phyloP scores from a whole-genome alignment of 208 protist species.

The Phytomonas francai region DNA sequence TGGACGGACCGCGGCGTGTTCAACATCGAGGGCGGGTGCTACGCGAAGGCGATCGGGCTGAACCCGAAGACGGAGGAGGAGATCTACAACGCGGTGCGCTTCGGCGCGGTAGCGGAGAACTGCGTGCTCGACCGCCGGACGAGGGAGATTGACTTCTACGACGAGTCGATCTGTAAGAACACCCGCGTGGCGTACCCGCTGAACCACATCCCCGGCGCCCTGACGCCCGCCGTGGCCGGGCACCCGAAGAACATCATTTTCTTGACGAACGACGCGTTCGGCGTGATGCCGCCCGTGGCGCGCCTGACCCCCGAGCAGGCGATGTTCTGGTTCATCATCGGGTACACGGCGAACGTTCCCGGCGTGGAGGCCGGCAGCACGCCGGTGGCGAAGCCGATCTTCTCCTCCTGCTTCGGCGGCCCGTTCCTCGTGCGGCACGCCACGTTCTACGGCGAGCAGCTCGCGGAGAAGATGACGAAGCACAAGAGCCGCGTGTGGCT shows the following conservation, averaged over 20 bases:
- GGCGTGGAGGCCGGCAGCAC: conserved; percentile 92
- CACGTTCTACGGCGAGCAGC: conserved; percentile 93
- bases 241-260: conserved; percentile 95
- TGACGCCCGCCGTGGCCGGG: conserved; percentile 57
- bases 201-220: conserved; percentile 90
- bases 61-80: conserved; percentile 87
- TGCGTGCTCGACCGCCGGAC: conserved; percentile 53
- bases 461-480: conserved; percentile 89
- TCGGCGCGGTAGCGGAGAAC: conserved; percentile 88
- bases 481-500: conserved; percentile 87
- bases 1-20: conserved; percentile 88
- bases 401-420: conserved; percentile 94
- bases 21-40: conserved; percentile 92
- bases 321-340: conserved; percentile 94
- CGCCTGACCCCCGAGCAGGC: conserved; percentile 89
- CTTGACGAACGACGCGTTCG: conserved; percentile 96
- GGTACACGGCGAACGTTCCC: conserved; percentile 92
- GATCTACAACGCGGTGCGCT: conserved; percentile 86
- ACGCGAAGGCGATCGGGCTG: conserved; percentile 89
- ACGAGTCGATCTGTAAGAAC: conserved; percentile 94
- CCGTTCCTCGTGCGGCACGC: conserved; percentile 95
- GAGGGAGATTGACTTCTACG: conserved; percentile 89
- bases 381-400: conserved; percentile 87
- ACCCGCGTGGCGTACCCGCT: conserved; percentile 94
- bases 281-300: conserved; percentile 94